Percentiles rank a stretch among this genome's conserved stretches.
Evolutionary conservation across 2,329 filamentous ascomycete species (phyloP).

Genomic region (Clonostachys rosea): DNA sequence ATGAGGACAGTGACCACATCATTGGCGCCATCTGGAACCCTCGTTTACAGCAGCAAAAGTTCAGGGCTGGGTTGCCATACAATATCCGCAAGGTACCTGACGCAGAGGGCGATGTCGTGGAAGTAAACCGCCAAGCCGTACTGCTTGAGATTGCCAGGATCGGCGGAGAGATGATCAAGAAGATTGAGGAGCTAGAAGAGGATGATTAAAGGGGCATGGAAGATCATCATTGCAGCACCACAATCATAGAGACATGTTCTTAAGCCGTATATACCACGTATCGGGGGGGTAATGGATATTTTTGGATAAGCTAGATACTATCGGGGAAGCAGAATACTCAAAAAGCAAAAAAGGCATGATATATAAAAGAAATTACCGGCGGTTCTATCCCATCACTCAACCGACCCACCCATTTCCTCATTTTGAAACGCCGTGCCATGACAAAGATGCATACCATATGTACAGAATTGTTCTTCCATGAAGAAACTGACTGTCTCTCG

Average conservation of each 20-base stretch:
- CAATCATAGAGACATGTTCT: neutral
- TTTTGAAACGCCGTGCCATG: slow-evolving; percentile 13
- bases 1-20: slow-evolving; percentile 38
- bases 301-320: no score
- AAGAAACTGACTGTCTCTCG: no score
- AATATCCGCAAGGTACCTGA: slow-evolving; percentile 34
- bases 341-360: no score
- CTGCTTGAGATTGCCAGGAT: slow-evolving; percentile 68
- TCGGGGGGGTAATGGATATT: no score
- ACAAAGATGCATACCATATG: neutral
- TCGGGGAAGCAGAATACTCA: no score
- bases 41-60: slow-evolving; percentile 48
- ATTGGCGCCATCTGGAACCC: slow-evolving; percentile 58
- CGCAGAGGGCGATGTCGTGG: slow-evolving; percentile 42
- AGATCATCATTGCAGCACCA: neutral
- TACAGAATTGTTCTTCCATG: neutral
- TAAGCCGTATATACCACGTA: slow-evolving; percentile 1
- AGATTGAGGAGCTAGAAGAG: slow-evolving; percentile 45
- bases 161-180: slow-evolving; percentile 63
- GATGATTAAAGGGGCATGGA: neutral
- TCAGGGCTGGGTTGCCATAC: slow-evolving; percentile 68
- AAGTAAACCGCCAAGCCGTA: slow-evolving; percentile 63
- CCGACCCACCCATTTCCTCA: no score
- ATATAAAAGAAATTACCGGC: no score
- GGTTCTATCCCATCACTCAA: no score